A percentile compares a stretch with the other conserved stretches of the same genome.
Conservation (phyloP, 2,329 filamentous ascomycete genomes). For the Rosellinia necatrix region DNA sequence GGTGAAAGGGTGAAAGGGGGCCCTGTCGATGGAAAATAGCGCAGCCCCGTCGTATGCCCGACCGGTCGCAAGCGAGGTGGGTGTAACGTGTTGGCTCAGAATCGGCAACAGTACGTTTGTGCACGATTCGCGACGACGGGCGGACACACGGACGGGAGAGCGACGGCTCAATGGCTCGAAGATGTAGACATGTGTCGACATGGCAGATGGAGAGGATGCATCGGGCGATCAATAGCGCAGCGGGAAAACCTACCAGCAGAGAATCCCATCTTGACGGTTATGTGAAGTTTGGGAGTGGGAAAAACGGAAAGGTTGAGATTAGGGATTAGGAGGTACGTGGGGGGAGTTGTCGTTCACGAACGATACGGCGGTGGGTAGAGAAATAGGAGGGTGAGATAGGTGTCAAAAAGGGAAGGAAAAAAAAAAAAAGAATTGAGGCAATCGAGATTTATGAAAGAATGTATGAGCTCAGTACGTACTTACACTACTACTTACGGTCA, state of each 20-base stretch:
- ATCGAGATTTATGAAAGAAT: constrained; percentile 35
- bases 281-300: constrained; percentile 11
- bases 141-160: constrained; percentile 9
- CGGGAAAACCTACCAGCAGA: constrained; percentile 48
- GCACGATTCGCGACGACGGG: constrained; percentile 12
- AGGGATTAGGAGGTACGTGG: constrained; percentile 32
- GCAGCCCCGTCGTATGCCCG: constrained; percentile 26
- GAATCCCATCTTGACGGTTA: constrained; percentile 50
- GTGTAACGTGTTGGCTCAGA: neutral
- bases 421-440: constrained; percentile 36
- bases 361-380: constrained; percentile 17
- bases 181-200: constrained; percentile 27
- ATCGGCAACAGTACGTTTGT: constrained; percentile 3
- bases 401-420: neutral
- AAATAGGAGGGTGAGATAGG: constrained; percentile 9
- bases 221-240: constrained; percentile 24
- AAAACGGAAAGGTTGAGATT: constrained; percentile 34
- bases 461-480: constrained; percentile 39
- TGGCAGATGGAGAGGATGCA: constrained; percentile 7
- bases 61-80: constrained; percentile 24
- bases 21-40: constrained; percentile 38
- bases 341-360: constrained; percentile 13
- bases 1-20: too few species aligned
- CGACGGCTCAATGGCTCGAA: constrained; percentile 37
- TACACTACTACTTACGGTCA: constrained; percentile 27